A percentile compares a stretch with the other conserved stretches of the same genome.
Evolutionary conservation across 345 rosid species (phyloP).

Genomic region (Eucalyptus cloeziana): DNA sequence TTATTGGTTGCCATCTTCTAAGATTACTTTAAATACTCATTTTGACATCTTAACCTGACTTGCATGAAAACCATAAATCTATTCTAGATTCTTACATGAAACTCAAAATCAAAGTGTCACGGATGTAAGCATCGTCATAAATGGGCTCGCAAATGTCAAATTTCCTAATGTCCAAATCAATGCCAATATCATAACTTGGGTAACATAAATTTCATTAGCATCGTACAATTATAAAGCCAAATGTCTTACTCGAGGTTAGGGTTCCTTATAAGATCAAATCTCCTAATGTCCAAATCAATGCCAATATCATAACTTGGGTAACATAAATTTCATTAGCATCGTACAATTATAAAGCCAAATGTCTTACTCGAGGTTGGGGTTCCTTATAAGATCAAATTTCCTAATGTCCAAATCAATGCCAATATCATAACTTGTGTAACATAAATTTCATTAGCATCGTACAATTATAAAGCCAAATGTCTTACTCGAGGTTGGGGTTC

Average conservation of each 20-base stretch:
- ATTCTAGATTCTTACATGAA: neutral
- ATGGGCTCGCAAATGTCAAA: neutral
- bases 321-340: neutral
- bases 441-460: neutral
- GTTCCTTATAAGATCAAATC: neutral
- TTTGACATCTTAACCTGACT: accelerated
- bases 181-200: neutral
- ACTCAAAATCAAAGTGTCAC: neutral
- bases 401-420: neutral
- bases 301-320: neutral
- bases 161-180: neutral
- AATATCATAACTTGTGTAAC: neutral
- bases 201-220: neutral
- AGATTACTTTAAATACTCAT: neutral
- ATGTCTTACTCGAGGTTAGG: neutral
- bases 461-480: neutral
- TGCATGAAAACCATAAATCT: neutral
- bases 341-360: neutral
- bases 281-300: neutral
- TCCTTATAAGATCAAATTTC: neutral
- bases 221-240: neutral
- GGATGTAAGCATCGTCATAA: neutral
- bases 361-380: neutral
- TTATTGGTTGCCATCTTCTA: neutral
- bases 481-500: neutral